phyloP scores from a whole-genome alignment of 2,329 filamentous ascomycete species.

The Fusarium sp. region DNA sequence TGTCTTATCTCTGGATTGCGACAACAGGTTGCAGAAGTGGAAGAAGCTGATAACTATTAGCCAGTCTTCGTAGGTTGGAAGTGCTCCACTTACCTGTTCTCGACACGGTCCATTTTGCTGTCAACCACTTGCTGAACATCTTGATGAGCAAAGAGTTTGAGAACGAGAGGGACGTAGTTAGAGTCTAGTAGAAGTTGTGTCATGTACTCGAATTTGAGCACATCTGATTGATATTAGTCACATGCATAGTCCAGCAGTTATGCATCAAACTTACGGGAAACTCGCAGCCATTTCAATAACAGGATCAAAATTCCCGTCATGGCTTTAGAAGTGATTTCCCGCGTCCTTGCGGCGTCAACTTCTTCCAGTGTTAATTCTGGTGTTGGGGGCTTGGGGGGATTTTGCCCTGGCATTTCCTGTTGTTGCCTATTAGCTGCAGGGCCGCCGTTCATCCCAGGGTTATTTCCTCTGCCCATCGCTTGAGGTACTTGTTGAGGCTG shows the following conservation, averaged over 20 bases:
- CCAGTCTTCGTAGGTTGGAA: background rate
- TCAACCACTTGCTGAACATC: slow-evolving; percentile 92
- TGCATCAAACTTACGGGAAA: slow-evolving; percentile 78
- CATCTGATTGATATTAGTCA: slow-evolving; percentile 65
- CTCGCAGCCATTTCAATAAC: slow-evolving; percentile 95
- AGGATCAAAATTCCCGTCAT: slow-evolving; percentile 89
- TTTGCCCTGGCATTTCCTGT: slow-evolving; percentile 49
- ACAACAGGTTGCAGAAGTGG: slow-evolving; percentile 82
- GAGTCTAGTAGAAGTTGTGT: slow-evolving; percentile 93
- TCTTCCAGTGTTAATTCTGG: slow-evolving; percentile 75
- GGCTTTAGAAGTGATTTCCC: slow-evolving; percentile 91
- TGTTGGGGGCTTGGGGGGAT: slow-evolving; percentile 50
- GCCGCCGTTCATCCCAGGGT: slow-evolving; percentile 55
- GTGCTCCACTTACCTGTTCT: slow-evolving; percentile 72
- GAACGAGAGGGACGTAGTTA: slow-evolving; percentile 90
- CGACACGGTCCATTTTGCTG: slow-evolving; percentile 82
- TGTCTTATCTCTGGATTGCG: slow-evolving; percentile 57
- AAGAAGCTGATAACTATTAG: slow-evolving; percentile 75
- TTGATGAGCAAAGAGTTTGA: slow-evolving; percentile 94
- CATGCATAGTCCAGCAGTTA: background rate
- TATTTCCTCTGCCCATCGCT: slow-evolving; percentile 54
- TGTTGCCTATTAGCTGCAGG: slow-evolving; percentile 47
- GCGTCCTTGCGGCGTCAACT: slow-evolving; percentile 80
- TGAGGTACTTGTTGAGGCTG: slow-evolving; percentile 61
- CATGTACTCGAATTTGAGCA: slow-evolving; percentile 95